Evolutionary conservation across 768 basidiomycete species (phyloP).

Genomic region (Russula sp.): DNA sequence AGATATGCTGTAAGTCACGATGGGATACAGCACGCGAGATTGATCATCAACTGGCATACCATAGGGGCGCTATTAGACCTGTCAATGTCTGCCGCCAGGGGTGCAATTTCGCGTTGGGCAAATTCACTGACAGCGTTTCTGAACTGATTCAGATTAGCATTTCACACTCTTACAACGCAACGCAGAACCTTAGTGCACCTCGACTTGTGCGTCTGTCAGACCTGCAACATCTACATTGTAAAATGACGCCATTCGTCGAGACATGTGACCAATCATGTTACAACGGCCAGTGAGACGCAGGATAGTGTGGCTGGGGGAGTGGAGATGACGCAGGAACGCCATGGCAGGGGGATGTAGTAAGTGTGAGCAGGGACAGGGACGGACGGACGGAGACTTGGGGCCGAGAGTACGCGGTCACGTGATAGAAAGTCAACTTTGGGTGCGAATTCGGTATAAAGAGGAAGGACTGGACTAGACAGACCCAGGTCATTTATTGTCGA

Average conservation of each 20-base stretch:
- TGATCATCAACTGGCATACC: slow-evolving; percentile 37
- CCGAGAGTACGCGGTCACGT: slow-evolving; percentile 16
- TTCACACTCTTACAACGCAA: neutral
- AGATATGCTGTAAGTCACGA: slow-evolving; percentile 54
- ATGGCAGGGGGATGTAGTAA: neutral
- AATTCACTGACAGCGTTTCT: slow-evolving; percentile 73
- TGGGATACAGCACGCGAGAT: neutral
- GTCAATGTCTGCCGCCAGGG: slow-evolving; percentile 82
- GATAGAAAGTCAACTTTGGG: slow-evolving; percentile 17
- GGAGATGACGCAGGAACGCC: neutral
- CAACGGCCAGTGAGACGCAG: neutral
- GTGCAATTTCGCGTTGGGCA: slow-evolving; percentile 77
- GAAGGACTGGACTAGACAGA: neutral
- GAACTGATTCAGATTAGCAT: slow-evolving; percentile 47
- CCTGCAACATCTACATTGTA: slow-evolving; percentile 73
- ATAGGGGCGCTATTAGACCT: slow-evolving; percentile 74
- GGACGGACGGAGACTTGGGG: neutral
- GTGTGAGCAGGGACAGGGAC: neutral
- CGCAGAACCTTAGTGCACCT: slow-evolving; percentile 42
- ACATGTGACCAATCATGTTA: neutral
- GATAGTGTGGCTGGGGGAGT: neutral
- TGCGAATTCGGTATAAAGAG: slow-evolving; percentile 6
- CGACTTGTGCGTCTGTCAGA: slow-evolving; percentile 70
- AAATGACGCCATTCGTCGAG: slow-evolving; percentile 40
- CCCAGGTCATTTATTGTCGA: slow-evolving; percentile 17